These are phyloP conservation scores for Lipomyces kockii DNA, from an alignment of 805 yeast genomes.

Conservation along the genomic window DNA sequence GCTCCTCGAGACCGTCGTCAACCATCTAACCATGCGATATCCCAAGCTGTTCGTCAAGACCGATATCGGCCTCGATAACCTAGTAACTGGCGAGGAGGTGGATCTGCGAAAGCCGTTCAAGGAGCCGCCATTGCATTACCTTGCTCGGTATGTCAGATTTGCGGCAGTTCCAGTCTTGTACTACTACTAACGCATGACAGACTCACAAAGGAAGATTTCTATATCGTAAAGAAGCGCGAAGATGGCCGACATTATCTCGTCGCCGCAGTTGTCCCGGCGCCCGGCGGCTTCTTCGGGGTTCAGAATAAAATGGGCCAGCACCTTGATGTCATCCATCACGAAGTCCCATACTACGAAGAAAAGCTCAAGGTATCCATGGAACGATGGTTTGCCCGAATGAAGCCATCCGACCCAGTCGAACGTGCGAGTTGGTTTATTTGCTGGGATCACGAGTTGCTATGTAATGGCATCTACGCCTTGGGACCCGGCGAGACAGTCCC, in stretches of 20 bases:
- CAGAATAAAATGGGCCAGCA: constrained; percentile 62
- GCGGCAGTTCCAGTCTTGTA: too few relatives aligned
- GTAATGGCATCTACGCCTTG: constrained; percentile 60
- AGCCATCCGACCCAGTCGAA: constrained; percentile 66
- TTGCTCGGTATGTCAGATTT: constrained; percentile 48
- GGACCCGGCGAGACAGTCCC: constrained; percentile 53
- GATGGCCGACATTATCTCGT: constrained; percentile 65
- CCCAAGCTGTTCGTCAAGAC: constrained; percentile 62
- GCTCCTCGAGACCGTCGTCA: constrained; percentile 64
- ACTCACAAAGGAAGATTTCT: constrained; percentile 78
- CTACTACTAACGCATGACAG: constrained; percentile 35
- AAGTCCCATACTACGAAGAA: constrained; percentile 70
- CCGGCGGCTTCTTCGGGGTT: constrained; percentile 76
- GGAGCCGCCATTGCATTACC: constrained; percentile 65
- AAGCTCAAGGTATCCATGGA: constrained; percentile 73
- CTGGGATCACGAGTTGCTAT: constrained; percentile 69
- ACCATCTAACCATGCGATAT: constrained; percentile 64
- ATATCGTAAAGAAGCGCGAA: constrained; percentile 60
- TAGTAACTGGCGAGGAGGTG: constrained; percentile 63
- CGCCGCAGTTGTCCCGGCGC: constrained; percentile 80
- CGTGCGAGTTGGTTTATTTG: constrained; percentile 76
- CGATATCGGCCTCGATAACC: constrained; percentile 61
- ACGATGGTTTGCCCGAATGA: constrained; percentile 68
- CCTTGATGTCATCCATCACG: constrained; percentile 66
- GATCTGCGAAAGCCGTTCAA: constrained; percentile 65